Conservation (phyloP, 345 rosid species). For the Eucalyptus cloeziana region DNA sequence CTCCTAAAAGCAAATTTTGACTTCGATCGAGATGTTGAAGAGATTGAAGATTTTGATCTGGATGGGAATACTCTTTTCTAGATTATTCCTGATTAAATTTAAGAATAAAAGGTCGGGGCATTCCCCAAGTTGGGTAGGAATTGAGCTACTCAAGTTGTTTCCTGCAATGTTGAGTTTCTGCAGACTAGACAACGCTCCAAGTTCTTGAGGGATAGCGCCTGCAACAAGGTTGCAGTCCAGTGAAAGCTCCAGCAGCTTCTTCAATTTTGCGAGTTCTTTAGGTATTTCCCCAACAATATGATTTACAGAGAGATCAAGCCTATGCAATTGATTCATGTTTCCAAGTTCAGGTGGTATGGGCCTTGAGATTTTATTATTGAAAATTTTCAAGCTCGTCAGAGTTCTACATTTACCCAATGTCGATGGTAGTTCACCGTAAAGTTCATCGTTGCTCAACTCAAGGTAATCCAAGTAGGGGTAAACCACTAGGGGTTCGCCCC, state of each 20-base stretch:
- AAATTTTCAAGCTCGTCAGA: not conserved
- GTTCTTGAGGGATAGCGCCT: not conserved
- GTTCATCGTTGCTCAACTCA: not conserved
- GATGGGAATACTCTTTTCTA: not conserved
- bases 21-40: not conserved
- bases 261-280: not conserved
- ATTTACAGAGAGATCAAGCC: conserved; percentile 1
- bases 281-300: not conserved
- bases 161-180: not conserved
- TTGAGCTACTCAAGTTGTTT: not conserved
- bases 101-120: not conserved
- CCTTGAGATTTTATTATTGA: not conserved
- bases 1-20: not conserved
- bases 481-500: too few species aligned
- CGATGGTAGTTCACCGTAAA: not conserved
- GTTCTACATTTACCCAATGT: not conserved
- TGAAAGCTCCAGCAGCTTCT: not conserved
- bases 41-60: not conserved
- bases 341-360: not conserved
- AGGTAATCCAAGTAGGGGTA: not conserved
- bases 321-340: not conserved
- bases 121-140: not conserved
- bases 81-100: not conserved
- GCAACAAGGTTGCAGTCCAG: not conserved
- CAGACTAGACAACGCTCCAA: not conserved